These are phyloP conservation scores for Tritrichomonas musculus DNA, from an alignment of 208 protist genomes.

Conservation along the genomic window DNA sequence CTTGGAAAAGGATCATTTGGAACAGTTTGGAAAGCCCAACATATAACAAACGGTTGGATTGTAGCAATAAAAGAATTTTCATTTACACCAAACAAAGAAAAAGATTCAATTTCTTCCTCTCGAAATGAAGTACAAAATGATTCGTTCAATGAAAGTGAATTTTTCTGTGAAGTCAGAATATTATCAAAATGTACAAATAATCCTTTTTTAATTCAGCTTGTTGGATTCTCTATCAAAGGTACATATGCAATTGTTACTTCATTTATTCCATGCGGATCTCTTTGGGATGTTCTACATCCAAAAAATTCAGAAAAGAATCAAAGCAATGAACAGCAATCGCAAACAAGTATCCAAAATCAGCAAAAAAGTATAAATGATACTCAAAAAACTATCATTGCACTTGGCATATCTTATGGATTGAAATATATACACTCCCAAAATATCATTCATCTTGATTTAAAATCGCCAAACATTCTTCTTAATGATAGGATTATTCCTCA, in stretches of 20 bases:
- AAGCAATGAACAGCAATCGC: not conserved
- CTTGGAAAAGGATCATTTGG: not conserved
- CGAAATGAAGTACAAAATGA: too few relatives aligned
- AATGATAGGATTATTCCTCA: not conserved
- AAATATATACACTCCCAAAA: conserved; percentile 8
- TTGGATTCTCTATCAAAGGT: not conserved
- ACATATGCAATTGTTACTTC: not conserved
- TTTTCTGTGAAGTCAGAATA: not conserved
- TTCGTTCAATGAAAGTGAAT: too few relatives aligned
- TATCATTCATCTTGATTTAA: not conserved
- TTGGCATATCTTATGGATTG: not conserved
- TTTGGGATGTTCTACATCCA: not conserved
- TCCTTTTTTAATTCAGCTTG: not conserved
- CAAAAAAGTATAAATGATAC: not conserved
- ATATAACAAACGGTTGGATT: not conserved
- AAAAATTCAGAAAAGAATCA: too few relatives aligned
- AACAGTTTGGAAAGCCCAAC: not conserved
- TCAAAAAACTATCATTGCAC: not conserved
- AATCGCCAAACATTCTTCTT: not conserved
- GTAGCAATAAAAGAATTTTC: not conserved
- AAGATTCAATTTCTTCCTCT: too few relatives aligned
- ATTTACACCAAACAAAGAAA: not conserved
- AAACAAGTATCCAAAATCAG: not conserved
- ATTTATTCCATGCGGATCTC: not conserved
- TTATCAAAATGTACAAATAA: not conserved